Conservation (phyloP, 1,284 basidiomycete species). For the Phaffia rhodozyma region DNA sequence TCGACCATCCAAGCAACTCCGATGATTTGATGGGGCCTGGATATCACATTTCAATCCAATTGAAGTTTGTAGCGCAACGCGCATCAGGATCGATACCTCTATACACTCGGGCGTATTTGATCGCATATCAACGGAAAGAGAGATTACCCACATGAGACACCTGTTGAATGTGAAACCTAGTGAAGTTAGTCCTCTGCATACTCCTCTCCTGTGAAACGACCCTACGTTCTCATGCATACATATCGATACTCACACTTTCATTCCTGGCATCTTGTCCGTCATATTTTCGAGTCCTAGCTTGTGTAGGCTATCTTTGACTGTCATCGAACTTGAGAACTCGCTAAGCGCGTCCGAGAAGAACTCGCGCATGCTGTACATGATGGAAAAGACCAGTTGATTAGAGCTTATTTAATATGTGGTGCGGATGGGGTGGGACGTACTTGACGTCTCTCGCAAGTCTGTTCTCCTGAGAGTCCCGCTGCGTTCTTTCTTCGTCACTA, state of each 20-base stretch:
- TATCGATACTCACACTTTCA: slow-evolving; percentile 19
- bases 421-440: too few species aligned
- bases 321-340: slow-evolving; percentile 26
- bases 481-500: too few species aligned
- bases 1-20: slow-evolving; percentile 30
- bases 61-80: slow-evolving; percentile 22
- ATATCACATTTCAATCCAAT: too few species aligned
- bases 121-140: too few species aligned
- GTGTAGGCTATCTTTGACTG: slow-evolving; percentile 25
- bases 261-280: slow-evolving; percentile 23
- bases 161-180: too few species aligned
- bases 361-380: slow-evolving; percentile 19
- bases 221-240: not conserved
- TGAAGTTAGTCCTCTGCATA: too few species aligned
- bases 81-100: not conserved
- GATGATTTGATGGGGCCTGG: slow-evolving; percentile 33
- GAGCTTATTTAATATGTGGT: too few species aligned
- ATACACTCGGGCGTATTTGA: not conserved
- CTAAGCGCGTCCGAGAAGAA: slow-evolving; percentile 28
- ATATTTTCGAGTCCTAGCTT: slow-evolving; percentile 23
- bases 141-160: not conserved
- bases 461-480: too few species aligned
- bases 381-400: not conserved
- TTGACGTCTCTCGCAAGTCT: too few species aligned
- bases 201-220: too few species aligned